Evolutionary conservation across 805 yeast genomes (phyloP), one percentile per base, ranked within the genome.

Genomic region (Nematodospora valgi): DNA sequence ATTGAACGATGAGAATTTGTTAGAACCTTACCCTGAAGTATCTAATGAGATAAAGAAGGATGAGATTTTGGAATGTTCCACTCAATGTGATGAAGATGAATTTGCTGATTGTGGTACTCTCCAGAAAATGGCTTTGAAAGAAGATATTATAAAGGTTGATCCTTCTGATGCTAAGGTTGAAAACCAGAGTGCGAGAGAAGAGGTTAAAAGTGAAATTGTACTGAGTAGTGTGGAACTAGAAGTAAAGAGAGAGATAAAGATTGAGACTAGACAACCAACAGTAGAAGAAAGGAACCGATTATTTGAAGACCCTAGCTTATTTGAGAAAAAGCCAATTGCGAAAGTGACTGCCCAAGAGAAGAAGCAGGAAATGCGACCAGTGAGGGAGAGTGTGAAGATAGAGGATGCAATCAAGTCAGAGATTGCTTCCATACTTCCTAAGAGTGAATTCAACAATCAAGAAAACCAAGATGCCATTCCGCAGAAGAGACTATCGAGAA

Each of bases 31-130:
- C 8, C 13, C 14, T 21, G 35, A 25, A 10, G 29, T 14, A 13
- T 11, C 29, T 12, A 14, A 10, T 25, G 28, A 25, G 7, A 9
- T 16, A 16, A 26, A 19, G 12, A 35, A 18, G 13, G 39, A 30
- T 16, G 39, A 35, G 12, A 23, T 30, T 14, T 13, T 35, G 25
- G 30, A 30, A 21, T 35, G 39, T 21, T 35, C 39, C 11, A 30
- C 29, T 25, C 35, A 25, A 23, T 13, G 18, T 21, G 20, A 14
- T 30, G 16, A 6, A 6, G 21, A 30, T 22, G 33, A 30, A 22
- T 16, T 30, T 23, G 12, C 12, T 6, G 25, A 23, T 11, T 11
- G 12, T 23, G 25, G 25, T n/a, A n/a, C n/a, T n/a, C n/a, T n/a
- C n/a, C n/a, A n/a, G n/a, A n/a, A n/a, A 23, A 10, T 23, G 12